These are phyloP conservation scores for Hypomyces perniciosus DNA, from an alignment of 2,329 filamentous ascomycete species.

Conservation along the genomic window DNA sequence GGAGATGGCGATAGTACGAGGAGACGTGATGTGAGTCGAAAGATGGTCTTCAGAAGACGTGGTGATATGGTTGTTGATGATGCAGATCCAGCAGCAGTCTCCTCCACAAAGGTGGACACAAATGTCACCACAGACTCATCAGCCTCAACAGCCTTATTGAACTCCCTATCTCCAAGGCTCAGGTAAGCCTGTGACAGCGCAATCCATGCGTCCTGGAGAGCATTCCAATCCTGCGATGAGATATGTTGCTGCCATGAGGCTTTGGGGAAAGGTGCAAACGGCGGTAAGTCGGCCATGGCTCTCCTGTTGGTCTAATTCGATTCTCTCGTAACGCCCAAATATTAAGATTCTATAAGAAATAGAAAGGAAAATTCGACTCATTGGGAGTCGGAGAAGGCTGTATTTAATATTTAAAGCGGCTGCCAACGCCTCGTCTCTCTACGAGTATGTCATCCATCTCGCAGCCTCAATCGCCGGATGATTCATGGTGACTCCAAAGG, in stretches of 20 bases:
- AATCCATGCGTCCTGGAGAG: conserved; percentile 71
- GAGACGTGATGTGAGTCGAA: conserved; percentile 56
- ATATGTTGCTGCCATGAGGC: conserved; percentile 61
- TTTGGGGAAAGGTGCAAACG: conserved; percentile 72
- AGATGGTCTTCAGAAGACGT: conserved; percentile 56
- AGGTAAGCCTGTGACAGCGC: conserved; percentile 61
- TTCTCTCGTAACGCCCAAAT: no score
- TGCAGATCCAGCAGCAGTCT: conserved; percentile 28
- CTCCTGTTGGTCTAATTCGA: no score
- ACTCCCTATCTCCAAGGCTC: conserved; percentile 49
- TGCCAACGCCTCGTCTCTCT: neutral
- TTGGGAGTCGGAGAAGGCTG: neutral
- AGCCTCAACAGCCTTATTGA: conserved; percentile 43
- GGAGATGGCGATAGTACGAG: conserved; percentile 36
- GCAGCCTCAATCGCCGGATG: conserved; percentile 14
- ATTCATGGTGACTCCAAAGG: conserved; percentile 10
- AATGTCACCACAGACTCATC: conserved; percentile 48
- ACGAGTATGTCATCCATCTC: conserved; percentile 10
- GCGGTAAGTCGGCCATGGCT: conserved; percentile 44
- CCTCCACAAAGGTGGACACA: conserved; percentile 54
- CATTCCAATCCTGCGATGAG: conserved; percentile 65
- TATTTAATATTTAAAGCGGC: neutral
- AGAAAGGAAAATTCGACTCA: neutral
- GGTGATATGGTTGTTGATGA: conserved; percentile 22
- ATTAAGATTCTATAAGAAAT: neutral